Conservation (phyloP, 2,329 filamentous ascomycete genomes). For the Scolecobasidium constrictum region DNA sequence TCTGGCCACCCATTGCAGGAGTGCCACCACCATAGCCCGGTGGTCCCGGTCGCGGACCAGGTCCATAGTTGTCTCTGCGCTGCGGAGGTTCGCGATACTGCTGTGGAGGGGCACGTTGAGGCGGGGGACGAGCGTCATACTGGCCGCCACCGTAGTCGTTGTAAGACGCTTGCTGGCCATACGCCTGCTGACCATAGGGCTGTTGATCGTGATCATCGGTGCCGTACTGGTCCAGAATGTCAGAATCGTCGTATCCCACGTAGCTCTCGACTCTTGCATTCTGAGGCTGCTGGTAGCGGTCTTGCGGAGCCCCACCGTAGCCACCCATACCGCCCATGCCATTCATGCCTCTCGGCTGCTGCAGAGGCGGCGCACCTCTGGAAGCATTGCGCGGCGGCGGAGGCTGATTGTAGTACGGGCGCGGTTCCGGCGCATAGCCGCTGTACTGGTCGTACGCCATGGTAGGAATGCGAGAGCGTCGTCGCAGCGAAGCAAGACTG, state of each 20-base stretch:
- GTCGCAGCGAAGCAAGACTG: background rate
- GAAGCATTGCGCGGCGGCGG: slow-evolving; percentile 3
- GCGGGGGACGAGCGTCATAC: background rate
- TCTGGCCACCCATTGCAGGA: background rate
- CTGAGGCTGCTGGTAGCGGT: background rate
- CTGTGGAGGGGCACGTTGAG: background rate
- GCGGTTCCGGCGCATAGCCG: slow-evolving; percentile 22
- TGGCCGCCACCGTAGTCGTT: background rate
- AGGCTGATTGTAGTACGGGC: slow-evolving; percentile 20
- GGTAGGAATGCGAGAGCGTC: no score
- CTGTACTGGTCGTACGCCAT: slow-evolving; percentile 31
- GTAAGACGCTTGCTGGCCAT: background rate
- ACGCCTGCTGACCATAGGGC: background rate
- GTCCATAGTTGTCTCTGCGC: slow-evolving; percentile 6
- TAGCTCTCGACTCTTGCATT: slow-evolving; percentile 5
- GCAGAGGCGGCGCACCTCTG: slow-evolving; percentile 1
- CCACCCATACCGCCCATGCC: background rate
- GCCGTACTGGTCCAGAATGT: slow-evolving; percentile 7
- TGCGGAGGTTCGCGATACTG: slow-evolving; percentile 4
- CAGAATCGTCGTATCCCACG: slow-evolving; percentile 3
- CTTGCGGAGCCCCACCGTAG: background rate
- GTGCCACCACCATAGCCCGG: slow-evolving; percentile 3
- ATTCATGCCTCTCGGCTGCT: background rate
- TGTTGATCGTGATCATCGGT: slow-evolving; percentile 7
- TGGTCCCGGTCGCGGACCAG: background rate